phyloP scores from a whole-genome alignment of 2,329 filamentous ascomycete genomes.

The Penicillium aurantiogriseum region DNA sequence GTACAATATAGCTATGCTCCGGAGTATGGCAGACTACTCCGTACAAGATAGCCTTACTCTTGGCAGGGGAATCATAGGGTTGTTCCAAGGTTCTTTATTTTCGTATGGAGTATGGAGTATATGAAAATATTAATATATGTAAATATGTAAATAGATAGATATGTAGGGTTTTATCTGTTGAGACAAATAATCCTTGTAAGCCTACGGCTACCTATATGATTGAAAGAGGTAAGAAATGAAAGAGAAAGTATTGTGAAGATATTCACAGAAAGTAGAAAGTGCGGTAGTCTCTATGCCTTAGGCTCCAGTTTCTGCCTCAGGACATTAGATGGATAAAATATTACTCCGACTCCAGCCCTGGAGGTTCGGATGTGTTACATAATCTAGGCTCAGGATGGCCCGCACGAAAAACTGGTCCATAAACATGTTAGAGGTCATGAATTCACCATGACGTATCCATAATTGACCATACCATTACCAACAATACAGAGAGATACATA shows the following conservation, averaged over 20 bases:
- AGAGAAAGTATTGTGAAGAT: not conserved
- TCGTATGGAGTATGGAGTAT: not conserved
- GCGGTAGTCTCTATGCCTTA: not conserved
- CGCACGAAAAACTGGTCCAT: no score
- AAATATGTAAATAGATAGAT: no score
- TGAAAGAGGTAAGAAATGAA: not conserved
- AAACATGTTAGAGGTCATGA: not conserved
- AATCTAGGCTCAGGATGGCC: not conserved
- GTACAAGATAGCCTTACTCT: not conserved
- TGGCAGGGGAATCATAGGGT: not conserved
- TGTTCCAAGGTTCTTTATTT: not conserved
- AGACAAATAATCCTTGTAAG: no score
- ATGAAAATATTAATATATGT: no score
- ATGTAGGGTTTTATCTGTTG: no score
- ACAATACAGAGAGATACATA: no score
- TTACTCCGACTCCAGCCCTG: not conserved
- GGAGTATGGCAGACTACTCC: not conserved
- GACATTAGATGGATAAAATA: not conserved
- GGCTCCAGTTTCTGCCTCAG: not conserved
- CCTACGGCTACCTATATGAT: no score
- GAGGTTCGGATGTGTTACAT: not conserved
- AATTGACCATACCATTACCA: not conserved
- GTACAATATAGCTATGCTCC: no score
- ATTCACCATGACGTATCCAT: conserved; percentile 17
- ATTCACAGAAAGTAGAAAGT: not conserved